Base-by-base conservation (phyloP, 129 eudicot genomes). In the Heracleum sosnowskyi region DNA sequence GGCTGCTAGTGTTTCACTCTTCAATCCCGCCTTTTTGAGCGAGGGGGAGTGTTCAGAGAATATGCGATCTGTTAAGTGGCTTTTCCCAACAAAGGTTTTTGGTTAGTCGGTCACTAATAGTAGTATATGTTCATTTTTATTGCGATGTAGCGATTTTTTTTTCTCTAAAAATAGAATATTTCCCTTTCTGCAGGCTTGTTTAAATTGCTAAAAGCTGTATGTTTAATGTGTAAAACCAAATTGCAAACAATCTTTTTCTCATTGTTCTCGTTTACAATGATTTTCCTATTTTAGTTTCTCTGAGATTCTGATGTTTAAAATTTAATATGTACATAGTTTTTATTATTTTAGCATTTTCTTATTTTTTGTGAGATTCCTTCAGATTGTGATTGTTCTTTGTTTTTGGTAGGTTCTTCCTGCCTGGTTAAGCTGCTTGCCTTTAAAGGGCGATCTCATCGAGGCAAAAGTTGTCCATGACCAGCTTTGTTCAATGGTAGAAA, bases 391-490 rank as follows among this genome's bases (percentile, higher is more conserved):
- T 84, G 80, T 66, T 66, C 10, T 45, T 74, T 73, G 64, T 73
- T 79, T 69, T 75, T 84, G 84, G 64, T 84, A 95, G 99, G 88
- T 95, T 76, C 75, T 95, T 77, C 99, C 99, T 83, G 96, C 96
- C 75, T 95, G 99, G 99, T 76, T 95, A 82, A 87, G 88, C 90
- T 95, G 97, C 82, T 87, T 95, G 87, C 99, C 99, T n/a, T 82
- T 95, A 73, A 95, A 90, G 83, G 94, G 95, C 53, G 99, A 95
- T 81, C 86, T 90, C 22, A 90, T 95, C 57, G 99, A 95, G 84
- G 99, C 99, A 81, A 95, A 95, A 87, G 96, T 84, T 85, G 99
- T 95, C 76, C 99, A 95, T 70, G 99, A 95, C 80, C 97, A 90
- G 80, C 99, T 95, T 73, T 91, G 99, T 82, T 90, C 94, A n/a